Percentiles rank a stretch among this genome's conserved stretches.
Evolutionary conservation across 495 filamentous ascomycete genomes (phyloP).

Genomic region (Penicillium samsonianum): DNA sequence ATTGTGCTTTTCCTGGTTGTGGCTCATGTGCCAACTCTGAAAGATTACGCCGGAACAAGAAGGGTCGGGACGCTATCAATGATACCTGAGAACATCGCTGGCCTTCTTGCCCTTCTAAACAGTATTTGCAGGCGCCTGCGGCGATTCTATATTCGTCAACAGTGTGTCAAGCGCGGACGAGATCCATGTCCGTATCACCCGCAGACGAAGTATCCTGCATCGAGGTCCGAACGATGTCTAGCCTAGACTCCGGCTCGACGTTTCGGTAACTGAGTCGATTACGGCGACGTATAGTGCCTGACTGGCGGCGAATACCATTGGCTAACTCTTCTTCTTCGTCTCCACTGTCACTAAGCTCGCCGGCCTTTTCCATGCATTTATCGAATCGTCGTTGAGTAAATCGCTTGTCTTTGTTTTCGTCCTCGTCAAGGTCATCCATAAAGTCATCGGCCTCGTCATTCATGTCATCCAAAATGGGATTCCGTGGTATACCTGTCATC

Average conservation of each 20-base stretch:
- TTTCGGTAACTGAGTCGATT: constrained; percentile 74
- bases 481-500: too few species aligned
- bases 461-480: too few species aligned
- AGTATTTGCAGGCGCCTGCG: too few species aligned
- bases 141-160: too few species aligned
- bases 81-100: too few species aligned
- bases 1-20: too few species aligned
- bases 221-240: constrained; percentile 61
- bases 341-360: constrained; percentile 80
- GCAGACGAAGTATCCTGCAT: constrained; percentile 53
- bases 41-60: too few species aligned
- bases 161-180: constrained; percentile 20
- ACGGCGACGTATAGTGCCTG: constrained; percentile 57
- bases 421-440: constrained; percentile 85
- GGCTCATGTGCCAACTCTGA: too few species aligned
- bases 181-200: constrained; percentile 50
- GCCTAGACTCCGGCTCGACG: constrained; percentile 64
- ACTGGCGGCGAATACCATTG: constrained; percentile 70
- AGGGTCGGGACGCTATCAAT: too few species aligned
- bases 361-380: constrained; percentile 67
- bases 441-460: constrained; percentile 86
- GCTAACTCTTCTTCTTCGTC: constrained; percentile 79
- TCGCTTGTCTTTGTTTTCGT: constrained; percentile 82
- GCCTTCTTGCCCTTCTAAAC: too few species aligned
- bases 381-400: constrained; percentile 85